Evolutionary conservation across 352 stramenopile species (phyloP).

Genomic region (Peronospora farinosa): DNA sequence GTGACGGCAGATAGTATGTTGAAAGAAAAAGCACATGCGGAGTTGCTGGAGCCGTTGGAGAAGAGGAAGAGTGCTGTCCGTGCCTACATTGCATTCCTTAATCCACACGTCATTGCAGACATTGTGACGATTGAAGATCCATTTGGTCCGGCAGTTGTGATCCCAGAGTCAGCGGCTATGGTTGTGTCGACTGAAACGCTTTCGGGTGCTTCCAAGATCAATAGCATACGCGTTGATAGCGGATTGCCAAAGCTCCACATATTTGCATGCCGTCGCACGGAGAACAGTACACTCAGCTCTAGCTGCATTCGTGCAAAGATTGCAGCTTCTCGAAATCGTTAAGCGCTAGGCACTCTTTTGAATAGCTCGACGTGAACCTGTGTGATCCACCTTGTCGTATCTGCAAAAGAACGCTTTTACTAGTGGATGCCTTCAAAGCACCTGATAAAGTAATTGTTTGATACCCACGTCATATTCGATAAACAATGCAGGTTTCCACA

Average conservation of each 20-base stretch:
- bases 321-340: slow-evolving; percentile 22
- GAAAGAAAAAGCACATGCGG: slow-evolving; percentile 58
- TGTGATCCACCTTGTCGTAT: neutral
- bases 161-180: slow-evolving; percentile 61
- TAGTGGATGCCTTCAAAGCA: neutral
- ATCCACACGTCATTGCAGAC: slow-evolving; percentile 51
- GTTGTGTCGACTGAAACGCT: slow-evolving; percentile 85
- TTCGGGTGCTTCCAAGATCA: slow-evolving; percentile 74
- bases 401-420: neutral
- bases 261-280: slow-evolving; percentile 73
- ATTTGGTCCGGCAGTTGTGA: slow-evolving; percentile 77
- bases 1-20: slow-evolving; percentile 81
- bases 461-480: neutral
- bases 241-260: slow-evolving; percentile 57
- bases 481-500: slow-evolving; percentile 1
- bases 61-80: slow-evolving; percentile 50
- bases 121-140: slow-evolving; percentile 80
- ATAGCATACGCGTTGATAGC: slow-evolving; percentile 57
- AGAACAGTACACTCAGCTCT: slow-evolving; percentile 79
- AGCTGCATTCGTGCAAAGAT: slow-evolving; percentile 74
- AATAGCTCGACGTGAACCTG: neutral
- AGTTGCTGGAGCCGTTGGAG: slow-evolving; percentile 63
- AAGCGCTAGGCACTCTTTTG: slow-evolving; percentile 1
- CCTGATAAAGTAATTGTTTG: too few species aligned
- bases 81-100: slow-evolving; percentile 59